These are phyloP conservation scores for Sideroxylon spinosum DNA, from an alignment of 179 eudicot genomes.

Conservation along the genomic window DNA sequence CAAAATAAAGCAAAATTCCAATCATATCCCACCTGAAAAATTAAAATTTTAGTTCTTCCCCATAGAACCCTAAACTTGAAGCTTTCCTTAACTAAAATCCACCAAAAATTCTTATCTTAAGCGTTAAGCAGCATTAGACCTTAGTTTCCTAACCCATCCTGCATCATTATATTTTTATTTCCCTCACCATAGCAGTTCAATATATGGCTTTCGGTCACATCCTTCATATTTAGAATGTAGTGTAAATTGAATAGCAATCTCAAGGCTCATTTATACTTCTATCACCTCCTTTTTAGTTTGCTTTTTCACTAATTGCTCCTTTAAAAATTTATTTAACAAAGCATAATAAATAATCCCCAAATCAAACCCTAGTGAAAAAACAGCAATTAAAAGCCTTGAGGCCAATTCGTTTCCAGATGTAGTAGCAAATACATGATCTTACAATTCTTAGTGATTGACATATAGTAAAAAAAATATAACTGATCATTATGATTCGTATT, in stretches of 20 bases:
- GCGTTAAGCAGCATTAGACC: not conserved
- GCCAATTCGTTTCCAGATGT: not conserved
- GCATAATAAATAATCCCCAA: too few relatives aligned
- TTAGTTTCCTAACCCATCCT: not conserved
- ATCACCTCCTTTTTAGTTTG: not conserved
- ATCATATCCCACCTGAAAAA: too few relatives aligned
- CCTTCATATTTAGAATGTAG: not conserved
- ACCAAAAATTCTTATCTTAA: too few relatives aligned
- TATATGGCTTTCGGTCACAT: not conserved
- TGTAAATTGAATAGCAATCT: not conserved
- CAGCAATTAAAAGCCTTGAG: not conserved
- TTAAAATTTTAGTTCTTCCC: too few relatives aligned
- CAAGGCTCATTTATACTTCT: not conserved
- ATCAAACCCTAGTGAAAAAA: too few relatives aligned
- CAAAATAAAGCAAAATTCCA: too few relatives aligned
- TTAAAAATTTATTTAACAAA: too few relatives aligned
- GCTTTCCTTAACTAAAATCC: too few relatives aligned
- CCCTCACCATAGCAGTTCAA: not conserved
- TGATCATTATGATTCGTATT: not conserved
- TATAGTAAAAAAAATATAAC: not conserved
- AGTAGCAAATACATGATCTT: not conserved
- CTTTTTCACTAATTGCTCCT: not conserved
- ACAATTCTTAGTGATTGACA: not conserved
- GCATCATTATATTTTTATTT: not conserved
- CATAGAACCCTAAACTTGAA: too few relatives aligned